Evolutionary conservation across 352 stramenopile genomes (phyloP), one percentile per base, ranked within the genome.

Genomic region (Bremia lactucae): DNA sequence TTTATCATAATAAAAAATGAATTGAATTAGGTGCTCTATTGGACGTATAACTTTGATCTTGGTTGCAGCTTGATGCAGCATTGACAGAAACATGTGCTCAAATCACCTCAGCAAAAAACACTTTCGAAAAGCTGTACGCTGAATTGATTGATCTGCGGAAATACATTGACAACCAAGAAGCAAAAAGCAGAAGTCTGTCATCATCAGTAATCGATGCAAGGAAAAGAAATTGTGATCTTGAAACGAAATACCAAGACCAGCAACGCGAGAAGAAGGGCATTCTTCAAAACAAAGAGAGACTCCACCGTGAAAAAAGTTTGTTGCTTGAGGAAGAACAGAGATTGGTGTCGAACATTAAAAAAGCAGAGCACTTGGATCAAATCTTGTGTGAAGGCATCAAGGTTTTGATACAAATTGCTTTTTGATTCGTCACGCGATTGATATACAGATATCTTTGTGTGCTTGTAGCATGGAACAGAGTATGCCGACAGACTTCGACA

Each of bases 341-440:
- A 19, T 13, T 52, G 33, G 13, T 24, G 7, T 26, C 11, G 4
- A 23, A 49, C 18, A 41, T 62, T 31, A 34, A 41, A 36, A n/a
- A 60, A 37, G 42, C 31, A 15, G 46, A 64, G 36, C 14, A 45
- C n/a, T 46, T 68, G 24, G 49, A 45, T 36, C 28, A 29, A 29
- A 26, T 60, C 10, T 49, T 68, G 24, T 40, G 28, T 22, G 53
- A 64, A 48, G 58, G 58, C 6, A 68, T 68, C 19, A 46, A 62
- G 53, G 58, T 68, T 42, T 33, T 36, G 38, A 13, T 33, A 49
- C 14, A 33, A 34, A 8, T 31, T 25, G 13, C 23, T 35, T 25
- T 10, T 43, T 14, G 31, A 29, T 14, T 0, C 42, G 16, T 29
- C 21, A 13, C 7, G 13, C 6, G 19, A 34, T 45, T 7, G 15